Conservation (phyloP, 768 basidiomycete genomes). For the Rossbeevera mucosa region DNA sequence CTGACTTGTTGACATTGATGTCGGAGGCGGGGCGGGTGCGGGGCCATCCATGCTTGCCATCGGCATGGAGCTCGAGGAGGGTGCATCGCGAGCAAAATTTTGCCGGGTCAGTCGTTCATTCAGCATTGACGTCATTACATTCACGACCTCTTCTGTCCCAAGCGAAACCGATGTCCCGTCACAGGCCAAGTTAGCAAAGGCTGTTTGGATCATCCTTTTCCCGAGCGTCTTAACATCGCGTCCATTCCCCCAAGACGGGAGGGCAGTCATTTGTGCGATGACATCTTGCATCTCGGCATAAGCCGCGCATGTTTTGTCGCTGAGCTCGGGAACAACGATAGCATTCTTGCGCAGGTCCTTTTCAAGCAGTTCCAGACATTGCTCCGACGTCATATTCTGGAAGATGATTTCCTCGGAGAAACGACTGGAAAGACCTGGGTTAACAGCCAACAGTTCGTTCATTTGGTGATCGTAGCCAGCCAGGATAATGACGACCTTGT, state of each 20-base stretch:
- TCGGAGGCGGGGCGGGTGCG: constrained; percentile 19
- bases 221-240: constrained; percentile 57
- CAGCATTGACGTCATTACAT: constrained; percentile 22
- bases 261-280: constrained; percentile 38
- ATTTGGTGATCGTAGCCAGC: constrained; percentile 72
- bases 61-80: constrained; percentile 9
- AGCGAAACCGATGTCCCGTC: constrained; percentile 24
- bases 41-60: constrained; percentile 19
- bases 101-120: constrained; percentile 21
- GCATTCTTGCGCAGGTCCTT: constrained; percentile 43
- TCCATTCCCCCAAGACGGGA: constrained; percentile 66
- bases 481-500: constrained; percentile 62
- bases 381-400: constrained; percentile 46
- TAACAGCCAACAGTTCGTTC: constrained; percentile 54
- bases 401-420: constrained; percentile 63
- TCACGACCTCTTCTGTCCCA: constrained; percentile 25
- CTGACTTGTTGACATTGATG: constrained; percentile 15
- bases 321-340: constrained; percentile 36
- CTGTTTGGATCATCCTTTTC: constrained; percentile 43
- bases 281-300: constrained; percentile 33
- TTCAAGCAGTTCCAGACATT: constrained; percentile 50
- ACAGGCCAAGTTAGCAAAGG: constrained; percentile 28
- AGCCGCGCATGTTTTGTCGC: not conserved
- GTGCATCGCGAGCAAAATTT: constrained; percentile 1
- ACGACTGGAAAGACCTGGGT: constrained; percentile 64